Conservation (phyloP, 2,329 filamentous ascomycete genomes). For the Neoscytalidium dimidiatum region DNA sequence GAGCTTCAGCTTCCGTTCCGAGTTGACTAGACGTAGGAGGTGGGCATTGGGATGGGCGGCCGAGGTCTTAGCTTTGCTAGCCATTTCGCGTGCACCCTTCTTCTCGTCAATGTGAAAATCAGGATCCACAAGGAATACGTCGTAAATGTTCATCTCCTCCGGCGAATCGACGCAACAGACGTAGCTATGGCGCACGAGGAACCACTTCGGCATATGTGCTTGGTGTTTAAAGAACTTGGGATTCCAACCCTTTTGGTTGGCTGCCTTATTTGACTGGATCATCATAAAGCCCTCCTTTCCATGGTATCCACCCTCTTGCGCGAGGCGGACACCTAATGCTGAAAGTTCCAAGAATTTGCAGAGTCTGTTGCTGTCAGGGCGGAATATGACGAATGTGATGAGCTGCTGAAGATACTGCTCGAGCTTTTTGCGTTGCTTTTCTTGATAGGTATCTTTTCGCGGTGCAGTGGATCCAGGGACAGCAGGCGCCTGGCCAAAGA, state of each 20-base stretch:
- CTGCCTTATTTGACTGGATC: constrained; percentile 86
- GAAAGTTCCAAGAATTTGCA: constrained; percentile 97
- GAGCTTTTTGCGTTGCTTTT: constrained; percentile 78
- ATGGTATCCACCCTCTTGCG: constrained; percentile 94
- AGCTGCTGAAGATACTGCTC: constrained; percentile 91
- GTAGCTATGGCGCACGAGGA: constrained; percentile 95
- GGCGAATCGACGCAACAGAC: constrained; percentile 98
- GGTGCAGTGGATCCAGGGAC: constrained; percentile 24
- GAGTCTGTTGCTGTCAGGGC: constrained; percentile 89
- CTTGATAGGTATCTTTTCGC: constrained; percentile 65
- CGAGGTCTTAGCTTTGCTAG: constrained; percentile 64
- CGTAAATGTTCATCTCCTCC: constrained; percentile 97
- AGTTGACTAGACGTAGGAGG: constrained; percentile 82
- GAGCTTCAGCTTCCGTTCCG: constrained; percentile 88
- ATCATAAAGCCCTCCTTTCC: constrained; percentile 95
- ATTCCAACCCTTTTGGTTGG: constrained; percentile 81
- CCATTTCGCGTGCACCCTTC: constrained; percentile 61
- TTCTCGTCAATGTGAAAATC: constrained; percentile 79
- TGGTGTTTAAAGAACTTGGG: constrained; percentile 37
- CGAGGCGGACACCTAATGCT: constrained; percentile 87
- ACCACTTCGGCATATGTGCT: constrained; percentile 92
- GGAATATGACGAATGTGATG: constrained; percentile 95
- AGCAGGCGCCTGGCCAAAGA: constrained; percentile 38
- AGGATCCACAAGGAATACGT: constrained; percentile 94
- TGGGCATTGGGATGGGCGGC: constrained; percentile 72